Evolutionary conservation across 495 filamentous ascomycete species (phyloP), one percentile per base, ranked within the genome.

Genomic region (Opeltia flavorubescens): DNA sequence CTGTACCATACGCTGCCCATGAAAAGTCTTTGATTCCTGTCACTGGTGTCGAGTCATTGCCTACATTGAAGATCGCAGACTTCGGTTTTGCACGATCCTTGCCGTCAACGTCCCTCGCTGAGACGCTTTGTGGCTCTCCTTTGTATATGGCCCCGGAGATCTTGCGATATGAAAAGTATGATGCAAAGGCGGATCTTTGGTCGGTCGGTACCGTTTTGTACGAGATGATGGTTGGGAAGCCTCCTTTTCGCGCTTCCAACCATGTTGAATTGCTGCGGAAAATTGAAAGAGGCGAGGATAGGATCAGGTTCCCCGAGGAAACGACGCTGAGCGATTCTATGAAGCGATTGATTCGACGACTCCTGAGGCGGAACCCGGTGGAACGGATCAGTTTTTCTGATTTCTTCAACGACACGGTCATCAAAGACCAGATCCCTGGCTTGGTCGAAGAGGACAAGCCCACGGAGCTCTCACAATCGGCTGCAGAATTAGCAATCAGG

Each of bases 131-230:
- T 61, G 91, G 91, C 27, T 98, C 91, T n/a, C 91, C 91, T 12
- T 71, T 98, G 21, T 98, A 98, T 64, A 98, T 98, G 91, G 91
- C 91, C 1, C 91, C 91, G 2, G 91, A 98, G 64, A 98, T 98
- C 49, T 75, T 98, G 34, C 79, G 89, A 34, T 98, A 95, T 55
- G 89, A 98, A 59, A 89, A 88, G 60, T 98, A 98, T 62, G 89
- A 94, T 66, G 86, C 89, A 36, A 93, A 89, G 59, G 91, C 88
- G 33, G 91, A 98, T 68, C 66, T 98, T 29, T 98, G 91, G 91
- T 98, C 91, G 18, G 84, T 94, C 30, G 91, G 91, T 28, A 95
- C 93, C 4, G 91, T 98, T 7, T 64, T 93, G 18, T 91, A 82
- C 60, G 91, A 98, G 69, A 94, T 96, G 87, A 78, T 93, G 35